These are phyloP conservation scores for Phenoliferia sp. DNA, from an alignment of 1,284 basidiomycete genomes.

Conservation along the genomic window DNA sequence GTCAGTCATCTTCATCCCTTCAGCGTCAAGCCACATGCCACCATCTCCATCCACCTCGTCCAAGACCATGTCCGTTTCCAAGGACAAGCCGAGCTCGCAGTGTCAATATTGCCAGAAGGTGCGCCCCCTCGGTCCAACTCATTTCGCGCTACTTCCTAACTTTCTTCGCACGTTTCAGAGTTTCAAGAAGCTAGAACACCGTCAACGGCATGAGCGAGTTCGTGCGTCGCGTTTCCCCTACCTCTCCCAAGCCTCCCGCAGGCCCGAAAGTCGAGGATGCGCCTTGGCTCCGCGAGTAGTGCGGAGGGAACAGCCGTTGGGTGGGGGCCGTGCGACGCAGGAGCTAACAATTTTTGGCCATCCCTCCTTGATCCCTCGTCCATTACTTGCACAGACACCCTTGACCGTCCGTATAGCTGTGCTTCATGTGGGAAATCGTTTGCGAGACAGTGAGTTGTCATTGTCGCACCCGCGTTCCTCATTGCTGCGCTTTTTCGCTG, in stretches of 20 bases:
- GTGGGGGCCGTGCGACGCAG: not conserved
- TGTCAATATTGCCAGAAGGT: not conserved
- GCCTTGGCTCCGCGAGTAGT: not conserved
- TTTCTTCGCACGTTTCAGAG: not conserved
- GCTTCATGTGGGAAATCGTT: slow-evolving; percentile 28
- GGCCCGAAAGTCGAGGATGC: not conserved
- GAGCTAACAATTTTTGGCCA: not conserved
- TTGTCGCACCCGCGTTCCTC: not conserved
- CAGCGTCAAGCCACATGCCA: too few species aligned
- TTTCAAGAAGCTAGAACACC: slow-evolving; percentile 30
- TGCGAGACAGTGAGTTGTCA: slow-evolving; percentile 28
- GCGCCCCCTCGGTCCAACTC: not conserved
- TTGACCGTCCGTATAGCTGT: slow-evolving; percentile 27
- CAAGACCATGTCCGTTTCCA: too few species aligned
- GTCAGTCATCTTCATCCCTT: too few species aligned
- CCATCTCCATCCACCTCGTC: too few species aligned
- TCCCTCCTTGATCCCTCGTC: too few species aligned
- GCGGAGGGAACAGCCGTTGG: not conserved
- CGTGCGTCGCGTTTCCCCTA: slow-evolving; percentile 10
- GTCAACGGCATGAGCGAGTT: slow-evolving; percentile 28
- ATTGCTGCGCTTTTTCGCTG: not conserved
- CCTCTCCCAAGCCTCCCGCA: not conserved
- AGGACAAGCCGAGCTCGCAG: not conserved
- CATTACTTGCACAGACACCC: slow-evolving; percentile 16
- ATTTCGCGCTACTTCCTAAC: not conserved